Evolutionary conservation across 2,329 filamentous ascomycete genomes (phyloP).

Genomic region (Penicillium sp.): DNA sequence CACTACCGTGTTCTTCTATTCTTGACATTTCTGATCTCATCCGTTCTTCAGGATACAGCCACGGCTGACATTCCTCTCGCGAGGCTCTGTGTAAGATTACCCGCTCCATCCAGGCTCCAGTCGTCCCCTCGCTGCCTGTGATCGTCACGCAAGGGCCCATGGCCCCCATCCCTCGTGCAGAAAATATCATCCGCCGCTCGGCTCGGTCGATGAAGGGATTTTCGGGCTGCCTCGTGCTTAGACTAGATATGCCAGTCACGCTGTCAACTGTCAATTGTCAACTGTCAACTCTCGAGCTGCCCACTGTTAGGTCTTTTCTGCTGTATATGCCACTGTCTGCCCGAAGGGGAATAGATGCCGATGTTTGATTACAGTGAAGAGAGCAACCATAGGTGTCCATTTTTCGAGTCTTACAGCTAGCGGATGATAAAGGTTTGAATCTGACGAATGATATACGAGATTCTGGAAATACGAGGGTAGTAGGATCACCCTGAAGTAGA

Average conservation of each 20-base stretch:
- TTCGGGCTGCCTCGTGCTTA: neutral
- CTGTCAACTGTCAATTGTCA: constrained; percentile 1
- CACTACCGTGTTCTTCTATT: neutral
- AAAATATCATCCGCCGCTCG: neutral
- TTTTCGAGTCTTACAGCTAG: neutral
- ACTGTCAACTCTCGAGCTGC: neutral
- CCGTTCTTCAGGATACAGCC: neutral
- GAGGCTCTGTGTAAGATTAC: neutral
- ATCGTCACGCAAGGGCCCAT: constrained; percentile 7
- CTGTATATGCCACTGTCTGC: constrained; percentile 18
- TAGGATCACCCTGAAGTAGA: no score
- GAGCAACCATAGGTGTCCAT: neutral
- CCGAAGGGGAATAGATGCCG: constrained; percentile 10
- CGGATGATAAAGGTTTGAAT: neutral
- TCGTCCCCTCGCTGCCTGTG: neutral
- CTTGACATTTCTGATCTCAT: neutral
- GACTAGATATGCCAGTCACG: neutral
- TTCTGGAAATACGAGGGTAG: no score
- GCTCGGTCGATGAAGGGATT: constrained; percentile 4
- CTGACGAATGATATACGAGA: neutral
- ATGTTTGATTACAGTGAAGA: neutral
- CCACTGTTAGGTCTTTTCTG: neutral
- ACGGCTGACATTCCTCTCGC: neutral
- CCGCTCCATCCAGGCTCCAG: neutral
- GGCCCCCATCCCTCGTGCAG: neutral